A percentile compares a stretch with the other conserved stretches of the same genome.
These are phyloP conservation scores for Pleurotus eryngii DNA, from an alignment of 768 basidiomycete species.

Conservation along the genomic window DNA sequence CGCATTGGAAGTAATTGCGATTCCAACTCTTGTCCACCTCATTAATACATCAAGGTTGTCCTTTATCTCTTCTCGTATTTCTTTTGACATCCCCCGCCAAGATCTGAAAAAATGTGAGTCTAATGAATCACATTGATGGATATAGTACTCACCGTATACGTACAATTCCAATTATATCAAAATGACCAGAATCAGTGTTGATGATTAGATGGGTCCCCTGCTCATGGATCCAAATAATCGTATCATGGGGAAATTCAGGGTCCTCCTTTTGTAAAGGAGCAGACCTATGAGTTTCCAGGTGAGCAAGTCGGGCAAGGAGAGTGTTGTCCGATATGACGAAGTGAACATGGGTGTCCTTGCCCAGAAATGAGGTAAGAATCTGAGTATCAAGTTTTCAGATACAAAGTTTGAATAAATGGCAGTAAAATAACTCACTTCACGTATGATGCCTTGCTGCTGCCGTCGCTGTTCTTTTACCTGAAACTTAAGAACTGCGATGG, in stretches of 20 bases:
- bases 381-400: neutral
- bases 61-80: neutral
- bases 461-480: conserved; percentile 7
- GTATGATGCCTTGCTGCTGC: neutral
- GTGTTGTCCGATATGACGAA: neutral
- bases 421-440: neutral
- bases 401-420: too few species aligned
- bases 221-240: neutral
- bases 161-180: neutral
- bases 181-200: neutral
- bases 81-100: neutral
- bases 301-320: neutral
- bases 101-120: neutral
- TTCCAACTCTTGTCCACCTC: neutral
- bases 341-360: neutral
- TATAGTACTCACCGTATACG: neutral
- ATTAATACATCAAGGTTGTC: neutral
- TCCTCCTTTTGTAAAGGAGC: neutral
- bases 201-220: neutral
- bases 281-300: neutral
- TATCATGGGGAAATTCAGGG: neutral
- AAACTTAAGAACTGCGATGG: conserved; percentile 10
- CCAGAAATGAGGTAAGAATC: neutral
- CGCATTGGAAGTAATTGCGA: neutral
- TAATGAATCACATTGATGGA: neutral